These are phyloP conservation scores for Sarocladium oryzae DNA, from an alignment of 2,329 filamentous ascomycete genomes.

Conservation along the genomic window DNA sequence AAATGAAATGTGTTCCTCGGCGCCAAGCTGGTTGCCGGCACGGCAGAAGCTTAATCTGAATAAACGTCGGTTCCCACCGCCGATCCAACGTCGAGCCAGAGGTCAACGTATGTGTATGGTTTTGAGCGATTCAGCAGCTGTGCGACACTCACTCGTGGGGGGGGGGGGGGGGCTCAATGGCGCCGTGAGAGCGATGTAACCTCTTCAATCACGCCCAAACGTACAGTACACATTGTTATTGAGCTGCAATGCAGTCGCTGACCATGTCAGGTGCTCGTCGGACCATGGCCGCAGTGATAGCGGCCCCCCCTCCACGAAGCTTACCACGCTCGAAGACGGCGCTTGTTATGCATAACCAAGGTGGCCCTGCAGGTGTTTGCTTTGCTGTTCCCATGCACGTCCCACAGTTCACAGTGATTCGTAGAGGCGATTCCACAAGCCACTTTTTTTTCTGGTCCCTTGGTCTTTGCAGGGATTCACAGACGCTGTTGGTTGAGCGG, in stretches of 20 bases:
- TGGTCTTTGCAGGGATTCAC: slow-evolving; percentile 1
- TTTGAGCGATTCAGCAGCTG: too few species aligned
- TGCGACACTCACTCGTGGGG: too few species aligned
- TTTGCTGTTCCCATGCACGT: slow-evolving; percentile 6
- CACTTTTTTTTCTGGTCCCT: background rate
- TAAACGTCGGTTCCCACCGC: background rate
- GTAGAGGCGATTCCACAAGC: background rate
- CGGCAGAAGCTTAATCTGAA: slow-evolving; percentile 6
- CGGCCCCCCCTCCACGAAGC: background rate
- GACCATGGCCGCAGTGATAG: background rate
- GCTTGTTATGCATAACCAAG: slow-evolving; percentile 3
- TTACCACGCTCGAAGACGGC: background rate
- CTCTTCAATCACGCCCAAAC: background rate
- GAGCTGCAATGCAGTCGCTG: background rate
- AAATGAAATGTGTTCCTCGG: too few species aligned
- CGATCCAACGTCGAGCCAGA: background rate
- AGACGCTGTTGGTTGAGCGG: background rate
- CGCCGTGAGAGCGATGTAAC: background rate
- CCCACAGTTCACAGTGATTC: too few species aligned
- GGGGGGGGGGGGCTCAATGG: too few species aligned
- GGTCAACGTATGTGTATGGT: background rate
- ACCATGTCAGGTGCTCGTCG: background rate
- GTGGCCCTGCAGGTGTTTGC: background rate
- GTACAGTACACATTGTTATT: background rate
- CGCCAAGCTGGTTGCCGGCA: background rate